Conservation (phyloP, 1,284 basidiomycete species). For the Ustilago hordei region DNA sequence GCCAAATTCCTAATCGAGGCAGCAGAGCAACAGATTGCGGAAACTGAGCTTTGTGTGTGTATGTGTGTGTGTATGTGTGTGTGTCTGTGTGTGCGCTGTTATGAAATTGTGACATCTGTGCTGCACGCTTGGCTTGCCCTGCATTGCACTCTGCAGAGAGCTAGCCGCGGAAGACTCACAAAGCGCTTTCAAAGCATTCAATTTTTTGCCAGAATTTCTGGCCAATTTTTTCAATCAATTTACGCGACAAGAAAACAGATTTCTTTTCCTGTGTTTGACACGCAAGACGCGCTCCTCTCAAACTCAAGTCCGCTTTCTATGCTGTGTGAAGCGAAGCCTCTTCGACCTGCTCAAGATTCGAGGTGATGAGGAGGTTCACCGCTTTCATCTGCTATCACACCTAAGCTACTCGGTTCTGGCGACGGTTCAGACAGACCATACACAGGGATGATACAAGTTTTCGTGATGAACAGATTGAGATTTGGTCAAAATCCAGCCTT, state of each 20-base stretch:
- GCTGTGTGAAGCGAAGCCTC: too few relatives aligned
- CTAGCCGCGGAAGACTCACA: not conserved
- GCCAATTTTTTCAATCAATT: constrained; percentile 4
- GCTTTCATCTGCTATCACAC: too few relatives aligned
- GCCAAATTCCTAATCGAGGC: constrained; percentile 11
- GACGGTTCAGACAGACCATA: not conserved
- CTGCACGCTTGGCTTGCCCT: constrained; percentile 31
- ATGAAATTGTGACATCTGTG: not conserved
- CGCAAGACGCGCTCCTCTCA: not conserved
- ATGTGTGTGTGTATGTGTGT: not conserved
- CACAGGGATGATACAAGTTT: not conserved
- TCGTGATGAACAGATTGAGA: not conserved
- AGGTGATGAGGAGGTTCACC: not conserved
- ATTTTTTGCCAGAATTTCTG: constrained; percentile 12
- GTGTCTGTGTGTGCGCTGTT: too few relatives aligned
- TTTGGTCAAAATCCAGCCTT: not conserved
- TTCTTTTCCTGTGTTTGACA: not conserved
- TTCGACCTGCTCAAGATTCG: not conserved
- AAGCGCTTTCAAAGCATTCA: constrained; percentile 7
- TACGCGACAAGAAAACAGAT: constrained; percentile 11
- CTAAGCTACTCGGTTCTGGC: not conserved
- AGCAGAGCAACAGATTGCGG: not conserved
- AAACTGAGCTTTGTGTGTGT: constrained; percentile 2
- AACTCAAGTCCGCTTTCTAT: not conserved
- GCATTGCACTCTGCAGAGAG: constrained; percentile 27